Base-by-base conservation (phyloP, 805 yeast species). In the Myxozyma vanderwaltii region DNA sequence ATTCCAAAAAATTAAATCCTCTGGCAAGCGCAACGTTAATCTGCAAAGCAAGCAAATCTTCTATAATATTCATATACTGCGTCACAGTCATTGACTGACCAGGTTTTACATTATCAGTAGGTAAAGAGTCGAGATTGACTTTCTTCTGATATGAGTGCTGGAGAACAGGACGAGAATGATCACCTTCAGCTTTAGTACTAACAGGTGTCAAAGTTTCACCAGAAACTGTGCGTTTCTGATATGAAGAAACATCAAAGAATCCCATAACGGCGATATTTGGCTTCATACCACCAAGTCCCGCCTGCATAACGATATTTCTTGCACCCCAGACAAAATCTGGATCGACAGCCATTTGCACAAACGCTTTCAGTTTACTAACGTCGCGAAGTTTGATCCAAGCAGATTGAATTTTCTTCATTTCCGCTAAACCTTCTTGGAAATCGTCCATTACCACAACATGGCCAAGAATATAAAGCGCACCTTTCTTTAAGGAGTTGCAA, bases 271-370 rank as follows among this genome's bases (percentile, higher is more conserved):
- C 89, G 53, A 94, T 91, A 70, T 94, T 94, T 1, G 99, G 99
- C 68, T 83, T 86, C 99, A 94, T 94, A 12, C 97, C 97, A 6
- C 99, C 99, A n/a, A 94, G 77, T 0, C 99, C 99, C 2, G 96
- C 88, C 0, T 97, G 97, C 60, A 92, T 72, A 59, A 83, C 91
- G 8, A 94, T 91, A 70, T 92, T 92, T 62, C 99, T 78, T 0
- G 90, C 95, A 26, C 99, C 98, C 97, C 98, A 92, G 0, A 91
- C 86, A 43, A 94, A 78, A 1, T 87, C 81, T 0, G 96, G 91
- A 0, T 96, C 96, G 10, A 91, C 80, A 0, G 92, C 89, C 50
- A 94, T 83, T 70, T 94, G 99, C 5, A 94, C 94, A 78, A 94
- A 94, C 0, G 97, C 98, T 71, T 94, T 94, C 56, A 94, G 82